phyloP scores from a whole-genome alignment of 345 rosid species.

The Alliaria petiolata region DNA sequence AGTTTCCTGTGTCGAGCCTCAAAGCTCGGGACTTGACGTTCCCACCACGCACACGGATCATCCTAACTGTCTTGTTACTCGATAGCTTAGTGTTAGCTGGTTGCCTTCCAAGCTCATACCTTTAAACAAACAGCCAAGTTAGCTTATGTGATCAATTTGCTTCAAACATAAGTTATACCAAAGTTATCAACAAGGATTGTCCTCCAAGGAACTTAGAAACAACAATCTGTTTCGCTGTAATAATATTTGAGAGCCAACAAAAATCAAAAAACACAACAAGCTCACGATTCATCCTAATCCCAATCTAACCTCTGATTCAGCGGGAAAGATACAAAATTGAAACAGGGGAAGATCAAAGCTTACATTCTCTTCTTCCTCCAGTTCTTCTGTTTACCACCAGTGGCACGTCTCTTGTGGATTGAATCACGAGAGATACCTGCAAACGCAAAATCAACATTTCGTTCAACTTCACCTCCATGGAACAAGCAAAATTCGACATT shows the following conservation, averaged over 20 bases:
- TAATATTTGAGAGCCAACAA: not conserved
- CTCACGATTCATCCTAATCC: not conserved
- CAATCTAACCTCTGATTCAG: not conserved
- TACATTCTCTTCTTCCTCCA: conserved; percentile 65
- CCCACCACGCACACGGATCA: conserved; percentile 17
- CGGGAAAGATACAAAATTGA: not conserved
- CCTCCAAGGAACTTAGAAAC: not conserved
- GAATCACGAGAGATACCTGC: conserved; percentile 56
- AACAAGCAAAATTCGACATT: too few relatives aligned
- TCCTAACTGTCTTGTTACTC: conserved; percentile 19
- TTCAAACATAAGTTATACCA: not conserved
- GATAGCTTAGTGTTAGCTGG: conserved; percentile 17
- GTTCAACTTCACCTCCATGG: not conserved
- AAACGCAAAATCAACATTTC: not conserved
- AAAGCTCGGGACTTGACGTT: conserved; percentile 16
- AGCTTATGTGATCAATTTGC: not conserved
- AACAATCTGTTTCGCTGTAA: not conserved
- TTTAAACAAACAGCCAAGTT: not conserved
- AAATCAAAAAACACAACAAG: not conserved
- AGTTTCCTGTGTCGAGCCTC: conserved; percentile 14
- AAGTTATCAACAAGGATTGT: not conserved
- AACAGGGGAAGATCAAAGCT: not conserved
- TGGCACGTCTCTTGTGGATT: conserved; percentile 60
- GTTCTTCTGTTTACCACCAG: conserved; percentile 55
- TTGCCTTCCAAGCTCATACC: conserved; percentile 18